Evolutionary conservation across 2,329 filamentous ascomycete species (phyloP), one percentile per base, ranked within the genome.

Genomic region (Gremmenia infestans): DNA sequence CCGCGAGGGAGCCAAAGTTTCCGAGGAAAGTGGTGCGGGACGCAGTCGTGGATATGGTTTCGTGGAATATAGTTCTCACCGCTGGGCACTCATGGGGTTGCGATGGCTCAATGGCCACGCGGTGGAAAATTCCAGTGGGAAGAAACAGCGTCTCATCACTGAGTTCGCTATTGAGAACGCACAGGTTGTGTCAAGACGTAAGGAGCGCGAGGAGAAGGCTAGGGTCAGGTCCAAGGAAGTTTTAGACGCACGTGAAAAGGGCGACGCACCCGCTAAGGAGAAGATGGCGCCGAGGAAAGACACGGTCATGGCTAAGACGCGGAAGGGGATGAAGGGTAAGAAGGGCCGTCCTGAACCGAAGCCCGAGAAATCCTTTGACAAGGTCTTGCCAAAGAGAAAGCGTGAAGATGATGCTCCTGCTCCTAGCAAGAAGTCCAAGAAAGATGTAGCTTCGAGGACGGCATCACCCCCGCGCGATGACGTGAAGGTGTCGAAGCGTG

Each of bases 111-210:
- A 99, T 70, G 92, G 93, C 1, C 86, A 82, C 57, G 75, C 81
- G 35, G 65, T 84, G 17, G 76, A 80, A 66, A 82, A 80, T 60
- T 73, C 77, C 23, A 73, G 81, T 52, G 91, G 94, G 62, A 90
- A 88, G 74, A 93, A 91, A 70, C 92, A 94, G 73, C 81, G 94
- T 12, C 75, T 99, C 51, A 91, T 99, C 68, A 93, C 93, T 39
- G 95, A 99, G 72, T 99, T 99, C 70, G 91, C 94, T 19, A 96
- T 99, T 70, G 94, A 99, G 74, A 99, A 99, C 67, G 92, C 91
- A 1, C 92, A 97, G 68, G 94, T 99, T 1, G 87, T 99, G n/a
- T 82, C 86, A 63, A 81, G 94, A 61, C 81, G 95, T 53, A 82
- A 78, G 58, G 83, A 86, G 59, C 76, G 76, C 49, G 86, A 91